A percentile compares a stretch with the other conserved stretches of the same genome.
phyloP scores from a whole-genome alignment of 2,329 filamentous ascomycete genomes.

The Colletotrichum filicis region DNA sequence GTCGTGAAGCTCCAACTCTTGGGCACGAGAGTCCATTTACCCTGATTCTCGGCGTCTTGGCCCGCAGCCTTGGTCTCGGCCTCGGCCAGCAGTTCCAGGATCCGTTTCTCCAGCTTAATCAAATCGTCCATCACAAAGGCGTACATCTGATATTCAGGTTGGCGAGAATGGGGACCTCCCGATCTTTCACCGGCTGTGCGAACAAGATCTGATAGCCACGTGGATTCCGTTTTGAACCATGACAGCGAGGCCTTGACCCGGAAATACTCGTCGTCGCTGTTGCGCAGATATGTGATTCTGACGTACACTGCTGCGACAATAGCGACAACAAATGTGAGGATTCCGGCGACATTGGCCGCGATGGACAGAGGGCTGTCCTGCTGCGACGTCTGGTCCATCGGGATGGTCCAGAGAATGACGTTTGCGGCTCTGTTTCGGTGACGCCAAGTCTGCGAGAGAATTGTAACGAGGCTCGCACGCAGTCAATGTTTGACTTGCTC shows the following conservation, averaged over 20 bases:
- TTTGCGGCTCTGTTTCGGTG: neutral
- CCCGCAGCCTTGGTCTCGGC: slow-evolving; percentile 48
- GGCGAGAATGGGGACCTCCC: slow-evolving; percentile 24
- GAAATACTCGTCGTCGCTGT: slow-evolving; percentile 59
- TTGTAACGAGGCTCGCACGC: neutral
- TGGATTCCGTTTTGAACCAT: slow-evolving; percentile 61
- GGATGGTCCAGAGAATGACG: neutral
- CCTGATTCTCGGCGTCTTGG: slow-evolving; percentile 36
- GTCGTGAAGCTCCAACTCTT: slow-evolving; percentile 49
- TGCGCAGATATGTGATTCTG: slow-evolving; percentile 56
- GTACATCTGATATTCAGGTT: slow-evolving; percentile 59
- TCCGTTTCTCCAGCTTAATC: slow-evolving; percentile 53
- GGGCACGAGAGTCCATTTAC: slow-evolving; percentile 51
- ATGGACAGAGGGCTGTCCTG: slow-evolving; percentile 58
- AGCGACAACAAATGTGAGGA: slow-evolving; percentile 60
- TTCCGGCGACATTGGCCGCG: slow-evolving; percentile 54
- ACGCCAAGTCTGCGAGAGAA: neutral
- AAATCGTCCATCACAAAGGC: slow-evolving; percentile 59
- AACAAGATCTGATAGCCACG: slow-evolving; percentile 56
- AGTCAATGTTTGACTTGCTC: neutral
- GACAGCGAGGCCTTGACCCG: slow-evolving; percentile 57
- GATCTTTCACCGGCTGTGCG: slow-evolving; percentile 38
- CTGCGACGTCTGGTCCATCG: slow-evolving; percentile 28
- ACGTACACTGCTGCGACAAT: slow-evolving; percentile 55
- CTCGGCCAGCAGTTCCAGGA: slow-evolving; percentile 57